Evolutionary conservation across 2,329 filamentous ascomycete genomes (phyloP), one percentile per base, ranked within the genome.

Genomic region (Chrysoporthe austroafricana): DNA sequence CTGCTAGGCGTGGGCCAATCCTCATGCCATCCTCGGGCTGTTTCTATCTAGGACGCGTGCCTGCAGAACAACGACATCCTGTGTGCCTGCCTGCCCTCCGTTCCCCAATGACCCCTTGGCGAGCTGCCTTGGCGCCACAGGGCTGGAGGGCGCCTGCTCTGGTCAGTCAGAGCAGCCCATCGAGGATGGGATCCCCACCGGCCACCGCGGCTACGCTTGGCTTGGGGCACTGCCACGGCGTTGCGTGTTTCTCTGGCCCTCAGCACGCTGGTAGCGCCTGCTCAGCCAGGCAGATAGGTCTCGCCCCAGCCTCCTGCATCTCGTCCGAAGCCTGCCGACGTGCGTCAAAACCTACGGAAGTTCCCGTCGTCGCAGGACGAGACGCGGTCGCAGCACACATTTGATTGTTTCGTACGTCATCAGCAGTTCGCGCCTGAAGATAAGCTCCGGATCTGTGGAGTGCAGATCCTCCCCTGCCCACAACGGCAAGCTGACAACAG

Each of bases 391-490:
- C 50, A 54, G 26, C 21, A 32, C 44, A 48, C 21, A 32, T 32
- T 11, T 52, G 11, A 32, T 4, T 13, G 50, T 5, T 32, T 34
- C 50, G 52, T 54, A 67, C 61, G 58, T 67, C 60, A 54, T 64
- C 42, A 48, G 46, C 16, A 34, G 26, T n/a, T 48, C 50, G 50
- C 50, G 50, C 13, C 26, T 54, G 26, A 54, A 21, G 26, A 13
- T 26, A 54, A 32, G 11, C 50, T 34, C 50, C 32, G 32, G 7
- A 16, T 32, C 14, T 32, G 50, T 48, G 58, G 39, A 32, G 42
- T 44, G 48, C 48, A 1, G 48, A 46, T 61, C 57, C 16, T 60
- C 42, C 57, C 16, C 11, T 16, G 26, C 50, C 3, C 1, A 26
- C 32, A 21, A 13, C 21, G 50, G 32, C 48, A 50, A 21, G n/a